These are phyloP conservation scores for Ophiostoma angusticollis DNA, from an alignment of 2,329 filamentous ascomycete species.

Conservation along the genomic window DNA sequence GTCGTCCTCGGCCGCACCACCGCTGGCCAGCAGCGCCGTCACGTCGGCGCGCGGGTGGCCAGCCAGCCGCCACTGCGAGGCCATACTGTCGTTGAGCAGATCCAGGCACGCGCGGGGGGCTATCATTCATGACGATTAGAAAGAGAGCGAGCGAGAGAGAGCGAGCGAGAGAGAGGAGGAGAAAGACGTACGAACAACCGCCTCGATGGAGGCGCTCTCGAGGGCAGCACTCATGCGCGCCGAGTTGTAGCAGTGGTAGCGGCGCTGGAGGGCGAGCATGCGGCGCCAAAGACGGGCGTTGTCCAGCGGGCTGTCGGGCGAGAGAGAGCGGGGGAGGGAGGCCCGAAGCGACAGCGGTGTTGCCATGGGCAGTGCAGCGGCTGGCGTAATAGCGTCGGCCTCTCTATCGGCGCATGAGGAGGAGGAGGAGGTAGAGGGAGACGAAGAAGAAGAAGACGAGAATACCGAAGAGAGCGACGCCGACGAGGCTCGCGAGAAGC, in stretches of 20 bases:
- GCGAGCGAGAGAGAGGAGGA: not conserved
- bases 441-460: too few species aligned
- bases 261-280: conserved; percentile 29
- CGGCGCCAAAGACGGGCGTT: conserved; percentile 27
- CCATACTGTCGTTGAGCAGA: conserved; percentile 21
- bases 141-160: not conserved
- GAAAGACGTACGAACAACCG: conserved; percentile 23
- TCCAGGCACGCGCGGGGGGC: conserved; percentile 21
- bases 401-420: conserved; percentile 10
- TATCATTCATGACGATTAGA: conserved; percentile 1
- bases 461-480: conserved; percentile 13
- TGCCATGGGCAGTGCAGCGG: not conserved
- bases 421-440: not conserved
- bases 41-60: conserved; percentile 17
- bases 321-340: conserved; percentile 1
- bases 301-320: conserved; percentile 16
- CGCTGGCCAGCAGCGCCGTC: conserved; percentile 15
- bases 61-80: conserved; percentile 12
- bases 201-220: conserved; percentile 22
- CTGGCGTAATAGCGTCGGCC: conserved; percentile 14
- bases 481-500: conserved; percentile 9
- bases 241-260: conserved; percentile 31
- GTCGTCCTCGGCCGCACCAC: too few species aligned
- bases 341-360: conserved; percentile 2
- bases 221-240: conserved; percentile 31